These are phyloP conservation scores for Turnera subulata DNA, from an alignment of 345 rosid genomes.

Conservation along the genomic window DNA sequence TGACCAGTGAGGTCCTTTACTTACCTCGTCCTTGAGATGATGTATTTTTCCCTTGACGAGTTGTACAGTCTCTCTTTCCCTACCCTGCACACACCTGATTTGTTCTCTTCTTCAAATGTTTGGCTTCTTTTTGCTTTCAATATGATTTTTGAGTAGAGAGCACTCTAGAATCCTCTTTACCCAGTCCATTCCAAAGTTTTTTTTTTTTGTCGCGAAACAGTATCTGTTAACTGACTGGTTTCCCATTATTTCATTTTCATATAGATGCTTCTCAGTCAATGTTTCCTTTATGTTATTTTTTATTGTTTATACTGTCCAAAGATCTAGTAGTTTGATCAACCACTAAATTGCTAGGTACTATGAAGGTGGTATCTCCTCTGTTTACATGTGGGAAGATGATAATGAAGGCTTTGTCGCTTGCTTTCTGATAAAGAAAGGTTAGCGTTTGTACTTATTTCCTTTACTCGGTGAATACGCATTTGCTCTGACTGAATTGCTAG, in stretches of 20 bases:
- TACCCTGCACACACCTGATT: not conserved
- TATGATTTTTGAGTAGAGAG: not conserved
- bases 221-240: too few species aligned
- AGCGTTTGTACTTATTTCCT: conserved; percentile 4
- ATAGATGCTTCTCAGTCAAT: too few species aligned
- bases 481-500: conserved; percentile 15
- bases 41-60: not conserved
- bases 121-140: not conserved
- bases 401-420: conserved; percentile 91
- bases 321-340: conserved; percentile 26
- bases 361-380: conserved; percentile 97
- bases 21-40: conserved; percentile 49
- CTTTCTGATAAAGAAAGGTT: conserved; percentile 93
- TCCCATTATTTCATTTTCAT: not conserved
- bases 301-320: not conserved
- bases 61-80: not conserved
- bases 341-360: conserved; percentile 62
- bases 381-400: conserved; percentile 95
- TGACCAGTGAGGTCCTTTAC: conserved; percentile 99
- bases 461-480: not conserved
- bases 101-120: not conserved
- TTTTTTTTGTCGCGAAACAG: not conserved
- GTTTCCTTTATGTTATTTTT: too few species aligned
- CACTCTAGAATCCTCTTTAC: not conserved
- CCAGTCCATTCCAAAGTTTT: not conserved